These are phyloP conservation scores for Eucalyptus erythrocorys DNA, from an alignment of 345 rosid species.

Conservation along the genomic window DNA sequence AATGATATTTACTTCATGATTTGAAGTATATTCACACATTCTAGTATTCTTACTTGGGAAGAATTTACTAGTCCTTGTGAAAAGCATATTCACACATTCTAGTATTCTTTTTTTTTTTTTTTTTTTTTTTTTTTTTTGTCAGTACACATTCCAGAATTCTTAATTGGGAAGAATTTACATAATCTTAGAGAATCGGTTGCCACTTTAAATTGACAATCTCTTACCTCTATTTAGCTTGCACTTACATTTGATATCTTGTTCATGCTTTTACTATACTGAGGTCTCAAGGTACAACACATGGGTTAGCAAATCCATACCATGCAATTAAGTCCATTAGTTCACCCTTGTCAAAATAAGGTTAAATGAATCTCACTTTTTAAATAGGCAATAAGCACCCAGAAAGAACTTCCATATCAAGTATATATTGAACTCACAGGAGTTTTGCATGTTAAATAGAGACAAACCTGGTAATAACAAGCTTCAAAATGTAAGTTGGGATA, in stretches of 20 bases:
- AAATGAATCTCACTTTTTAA: neutral
- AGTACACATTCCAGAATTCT: no score
- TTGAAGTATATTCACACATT: no score
- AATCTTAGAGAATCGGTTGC: neutral
- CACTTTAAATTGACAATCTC: neutral
- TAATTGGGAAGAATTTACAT: neutral
- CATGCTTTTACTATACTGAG: neutral
- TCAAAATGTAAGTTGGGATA: conserved; percentile 92
- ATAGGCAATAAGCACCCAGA: neutral
- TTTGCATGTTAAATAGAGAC: neutral
- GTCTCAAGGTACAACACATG: neutral
- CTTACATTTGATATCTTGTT: neutral
- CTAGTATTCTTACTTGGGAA: no score
- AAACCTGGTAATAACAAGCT: conserved; percentile 97
- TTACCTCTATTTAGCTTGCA: neutral
- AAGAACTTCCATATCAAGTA: neutral
- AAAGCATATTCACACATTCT: neutral
- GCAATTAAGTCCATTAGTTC: neutral
- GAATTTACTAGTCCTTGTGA: neutral
- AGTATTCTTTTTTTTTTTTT: no score
- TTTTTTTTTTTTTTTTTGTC: no score
- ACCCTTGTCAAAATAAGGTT: neutral
- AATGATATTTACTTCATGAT: neutral
- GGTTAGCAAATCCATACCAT: neutral
- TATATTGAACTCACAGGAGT: neutral